Conservation (phyloP, 208 protist species). For the Herpetomonas muscarum region DNA sequence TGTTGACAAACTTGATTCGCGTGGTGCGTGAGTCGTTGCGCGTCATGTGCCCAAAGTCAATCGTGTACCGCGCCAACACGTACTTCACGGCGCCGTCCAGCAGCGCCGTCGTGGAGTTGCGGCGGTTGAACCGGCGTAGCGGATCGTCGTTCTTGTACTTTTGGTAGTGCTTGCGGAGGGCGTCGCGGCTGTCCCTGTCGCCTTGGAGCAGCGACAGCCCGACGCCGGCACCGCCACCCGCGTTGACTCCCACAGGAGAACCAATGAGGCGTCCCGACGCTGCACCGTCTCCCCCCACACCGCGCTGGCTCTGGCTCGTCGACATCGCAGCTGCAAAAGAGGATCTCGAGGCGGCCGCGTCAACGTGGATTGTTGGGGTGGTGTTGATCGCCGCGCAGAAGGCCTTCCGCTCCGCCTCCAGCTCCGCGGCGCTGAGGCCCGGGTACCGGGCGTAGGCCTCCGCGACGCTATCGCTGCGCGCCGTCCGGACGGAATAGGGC, state of each 20-base stretch:
- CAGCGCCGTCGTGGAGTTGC: constrained; percentile 42
- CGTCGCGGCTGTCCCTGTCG: neutral
- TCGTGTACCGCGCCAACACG: constrained; percentile 82
- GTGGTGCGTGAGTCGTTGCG: constrained; percentile 73
- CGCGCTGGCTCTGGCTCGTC: too few species aligned
- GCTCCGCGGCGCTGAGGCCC: constrained; percentile 9
- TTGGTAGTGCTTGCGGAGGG: constrained; percentile 5
- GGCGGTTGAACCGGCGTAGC: constrained; percentile 31
- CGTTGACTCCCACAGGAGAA: too few species aligned
- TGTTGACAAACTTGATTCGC: constrained; percentile 85
- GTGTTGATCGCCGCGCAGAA: constrained; percentile 47
- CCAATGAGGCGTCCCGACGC: too few species aligned
- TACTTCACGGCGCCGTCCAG: constrained; percentile 30
- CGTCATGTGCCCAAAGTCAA: constrained; percentile 95
- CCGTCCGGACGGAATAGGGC: constrained; percentile 7
- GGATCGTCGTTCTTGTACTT: constrained; percentile 1
- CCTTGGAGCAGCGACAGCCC: too few species aligned
- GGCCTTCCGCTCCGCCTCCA: constrained; percentile 77
- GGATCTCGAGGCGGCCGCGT: too few species aligned
- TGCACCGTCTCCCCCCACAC: too few species aligned
- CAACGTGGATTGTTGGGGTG: neutral
- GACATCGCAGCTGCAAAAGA: too few species aligned
- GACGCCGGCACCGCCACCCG: too few species aligned
- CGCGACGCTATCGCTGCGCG: neutral
- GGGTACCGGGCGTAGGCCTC: constrained; percentile 7